phyloP scores from a whole-genome alignment of 2,329 filamentous ascomycete genomes.

The Tolypocladium ophioglossoides region DNA sequence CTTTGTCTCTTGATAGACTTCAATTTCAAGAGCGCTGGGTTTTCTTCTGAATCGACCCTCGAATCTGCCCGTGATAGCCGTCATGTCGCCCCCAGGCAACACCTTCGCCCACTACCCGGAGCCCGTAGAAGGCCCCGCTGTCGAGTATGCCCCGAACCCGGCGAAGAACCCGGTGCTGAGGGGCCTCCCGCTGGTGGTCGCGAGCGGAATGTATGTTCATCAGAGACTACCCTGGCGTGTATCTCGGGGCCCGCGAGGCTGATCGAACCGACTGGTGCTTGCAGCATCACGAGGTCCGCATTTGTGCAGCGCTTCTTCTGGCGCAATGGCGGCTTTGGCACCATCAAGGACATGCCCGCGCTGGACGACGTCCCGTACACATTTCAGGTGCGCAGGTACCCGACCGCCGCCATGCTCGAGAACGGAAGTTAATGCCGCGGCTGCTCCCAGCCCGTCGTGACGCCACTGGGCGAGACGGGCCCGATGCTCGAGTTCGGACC shows the following conservation, averaged over 20 bases:
- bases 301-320: conserved; percentile 57
- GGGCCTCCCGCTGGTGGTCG: conserved; percentile 44
- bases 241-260: background rate
- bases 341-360: conserved; percentile 32
- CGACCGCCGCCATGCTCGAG: background rate
- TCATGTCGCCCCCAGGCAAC: conserved; percentile 15
- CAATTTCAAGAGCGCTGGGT: background rate
- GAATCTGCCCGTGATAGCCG: background rate
- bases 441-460: conserved; percentile 40
- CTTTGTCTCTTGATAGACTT: background rate
- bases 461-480: conserved; percentile 32
- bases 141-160: conserved; percentile 20
- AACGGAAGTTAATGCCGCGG: background rate
- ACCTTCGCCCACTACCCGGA: conserved; percentile 33
- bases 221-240: background rate
- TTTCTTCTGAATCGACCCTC: background rate
- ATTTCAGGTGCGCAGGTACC: conserved; percentile 32
- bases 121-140: conserved; percentile 22
- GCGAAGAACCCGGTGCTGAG: conserved; percentile 61
- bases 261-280: background rate
- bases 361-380: conserved; percentile 34
- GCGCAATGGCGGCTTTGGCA: conserved; percentile 52
- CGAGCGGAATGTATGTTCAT: conserved; percentile 5
- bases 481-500: conserved; percentile 29
- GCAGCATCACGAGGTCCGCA: conserved; percentile 47